These are phyloP conservation scores for Spiraea crenata DNA, from an alignment of 331 rosid genomes.

Conservation along the genomic window DNA sequence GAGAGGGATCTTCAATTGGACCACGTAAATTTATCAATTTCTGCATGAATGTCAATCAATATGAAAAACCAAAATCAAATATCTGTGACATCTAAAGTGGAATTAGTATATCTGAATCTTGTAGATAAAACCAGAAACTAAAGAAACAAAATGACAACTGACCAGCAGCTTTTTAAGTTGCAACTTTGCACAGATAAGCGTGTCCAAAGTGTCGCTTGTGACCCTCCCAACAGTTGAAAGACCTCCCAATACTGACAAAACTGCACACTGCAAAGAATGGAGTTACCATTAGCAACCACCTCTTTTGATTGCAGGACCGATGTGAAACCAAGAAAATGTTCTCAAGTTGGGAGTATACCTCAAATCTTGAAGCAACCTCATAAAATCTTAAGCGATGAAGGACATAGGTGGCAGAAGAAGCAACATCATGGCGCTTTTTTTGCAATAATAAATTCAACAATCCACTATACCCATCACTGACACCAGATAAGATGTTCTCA, in stretches of 20 bases:
- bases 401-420: slow-evolving; percentile 77
- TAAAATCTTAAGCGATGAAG: slow-evolving; percentile 86
- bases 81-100: slow-evolving; percentile 1
- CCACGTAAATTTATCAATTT: slow-evolving; percentile 80
- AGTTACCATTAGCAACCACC: slow-evolving; percentile 36
- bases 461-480: slow-evolving; percentile 77
- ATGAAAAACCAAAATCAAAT: slow-evolving; percentile 25
- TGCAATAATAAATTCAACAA: slow-evolving; percentile 76
- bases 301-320: slow-evolving; percentile 22
- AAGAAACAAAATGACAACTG: slow-evolving; percentile 45
- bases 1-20: slow-evolving; percentile 98
- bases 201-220: slow-evolving; percentile 60
- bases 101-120: slow-evolving; percentile 10
- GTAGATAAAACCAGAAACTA: slow-evolving; percentile 25
- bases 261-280: slow-evolving; percentile 73
- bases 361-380: slow-evolving; percentile 87
- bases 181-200: slow-evolving; percentile 64
- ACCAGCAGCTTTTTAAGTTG: slow-evolving; percentile 86
- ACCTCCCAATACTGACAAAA: slow-evolving; percentile 70
- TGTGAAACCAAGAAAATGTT: slow-evolving; percentile 17
- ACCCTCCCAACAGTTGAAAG: slow-evolving; percentile 57
- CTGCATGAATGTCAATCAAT: slow-evolving; percentile 67
- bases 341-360: slow-evolving; percentile 57
- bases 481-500: slow-evolving; percentile 61
- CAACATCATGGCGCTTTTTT: slow-evolving; percentile 90